Evolutionary conservation across 805 yeast genomes (phyloP), one percentile per base, ranked within the genome.

Genomic region (Candida chauliodis): DNA sequence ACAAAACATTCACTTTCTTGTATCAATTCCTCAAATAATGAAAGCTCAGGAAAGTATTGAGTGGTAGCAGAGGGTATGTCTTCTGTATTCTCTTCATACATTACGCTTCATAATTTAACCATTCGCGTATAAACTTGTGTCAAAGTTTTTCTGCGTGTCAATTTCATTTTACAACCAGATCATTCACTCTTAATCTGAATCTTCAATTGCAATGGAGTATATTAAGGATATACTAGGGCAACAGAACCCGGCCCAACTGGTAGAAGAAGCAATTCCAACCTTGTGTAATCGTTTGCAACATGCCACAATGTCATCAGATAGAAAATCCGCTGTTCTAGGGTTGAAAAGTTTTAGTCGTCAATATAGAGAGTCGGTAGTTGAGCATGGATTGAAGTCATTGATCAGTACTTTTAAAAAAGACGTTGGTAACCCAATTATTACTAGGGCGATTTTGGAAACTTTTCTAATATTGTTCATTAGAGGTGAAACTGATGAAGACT

Each of bases 291-390:
- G 98, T 29, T 74, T 91, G 39, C 77, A 80, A 30, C 88, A 93
- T 61, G 81, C 97, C 3, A 82, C 84, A 0, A 61, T 85, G 45
- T 71, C 93, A 2, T 79, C 84, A 20, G 99, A 93, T 61, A 71
- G 97, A 45, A 68, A 95, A 38, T 91, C 96, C 1, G 98, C 98
- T 0, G 85, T 91, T 3, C 69, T 91, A 25, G 91, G 95, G 0
- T 67, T 93, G 45, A 90, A 91, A 55, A 85, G 95, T 29, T 89
- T 88, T 56, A 79, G 95, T 43, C 72, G 97, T 40, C 87, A 88
- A 50, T 88, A 83, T 56, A 68, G 99, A 44, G 99, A 93, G 59
- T 70, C 82, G 2, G 97, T 93, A 2, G 87, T 90, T 32, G 95
- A 95, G 24, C 78, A 82, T 43, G 97, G 95, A 2, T 66, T 90